Conservation (phyloP, 108 stramenopile genomes). For the Seminavis robusta region DNA sequence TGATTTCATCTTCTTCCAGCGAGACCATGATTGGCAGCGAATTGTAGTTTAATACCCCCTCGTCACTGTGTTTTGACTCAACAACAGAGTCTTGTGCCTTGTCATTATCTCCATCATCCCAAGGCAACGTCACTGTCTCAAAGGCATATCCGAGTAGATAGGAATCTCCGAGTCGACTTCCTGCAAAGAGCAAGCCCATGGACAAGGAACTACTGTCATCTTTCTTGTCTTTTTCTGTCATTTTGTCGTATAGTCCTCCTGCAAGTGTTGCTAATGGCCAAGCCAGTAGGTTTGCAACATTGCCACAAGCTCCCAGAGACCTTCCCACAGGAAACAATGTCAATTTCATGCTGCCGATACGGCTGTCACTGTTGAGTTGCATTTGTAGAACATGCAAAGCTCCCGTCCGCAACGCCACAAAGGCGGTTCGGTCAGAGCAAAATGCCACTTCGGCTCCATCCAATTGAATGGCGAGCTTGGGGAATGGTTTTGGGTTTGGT, state of each 20-base stretch:
- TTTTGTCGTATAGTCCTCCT: constrained; percentile 2
- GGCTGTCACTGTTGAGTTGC: too few relatives aligned
- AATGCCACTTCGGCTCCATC: constrained; percentile 58
- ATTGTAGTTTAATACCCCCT: background rate
- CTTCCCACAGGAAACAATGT: constrained; percentile 61
- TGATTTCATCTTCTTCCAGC: constrained; percentile 26
- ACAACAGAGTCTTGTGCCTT: too few relatives aligned
- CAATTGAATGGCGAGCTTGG: constrained; percentile 58
- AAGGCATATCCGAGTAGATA: constrained; percentile 69
- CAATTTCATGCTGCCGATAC: constrained; percentile 12
- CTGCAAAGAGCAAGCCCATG: constrained; percentile 68
- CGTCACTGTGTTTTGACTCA: too few relatives aligned
- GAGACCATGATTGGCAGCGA: background rate
- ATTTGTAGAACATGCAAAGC: constrained; percentile 62
- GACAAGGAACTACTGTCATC: constrained; percentile 4
- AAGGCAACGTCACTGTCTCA: constrained; percentile 16
- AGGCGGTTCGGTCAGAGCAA: constrained; percentile 46
- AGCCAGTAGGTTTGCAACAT: constrained; percentile 51
- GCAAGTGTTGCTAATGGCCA: constrained; percentile 24
- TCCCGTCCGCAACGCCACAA: constrained; percentile 61
- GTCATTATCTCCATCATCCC: constrained; percentile 6
- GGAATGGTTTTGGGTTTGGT: constrained; percentile 74
- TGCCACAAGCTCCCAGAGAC: constrained; percentile 60
- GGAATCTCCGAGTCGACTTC: constrained; percentile 82
- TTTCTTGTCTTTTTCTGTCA: constrained; percentile 1